Evolutionary conservation across 2,329 filamentous ascomycete species (phyloP).

Genomic region (Trichoderma gracile): DNA sequence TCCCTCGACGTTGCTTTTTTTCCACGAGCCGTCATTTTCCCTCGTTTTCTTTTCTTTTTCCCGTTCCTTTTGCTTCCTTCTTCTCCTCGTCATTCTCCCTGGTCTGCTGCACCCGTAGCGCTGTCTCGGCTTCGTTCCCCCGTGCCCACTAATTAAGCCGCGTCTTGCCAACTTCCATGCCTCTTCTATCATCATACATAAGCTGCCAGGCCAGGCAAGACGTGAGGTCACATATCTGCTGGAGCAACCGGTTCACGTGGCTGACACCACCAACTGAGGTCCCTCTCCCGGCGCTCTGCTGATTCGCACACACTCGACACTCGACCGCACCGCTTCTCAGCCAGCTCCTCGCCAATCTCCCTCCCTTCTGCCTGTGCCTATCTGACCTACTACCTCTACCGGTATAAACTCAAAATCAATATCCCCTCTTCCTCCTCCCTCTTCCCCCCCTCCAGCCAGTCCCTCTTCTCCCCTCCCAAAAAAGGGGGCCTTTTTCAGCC

Average conservation of each 20-base stretch:
- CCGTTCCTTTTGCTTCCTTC: not conserved
- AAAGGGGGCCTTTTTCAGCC: no score
- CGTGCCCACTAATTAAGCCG: conserved; percentile 19
- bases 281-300: no score
- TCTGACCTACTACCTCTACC: not conserved
- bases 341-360: not conserved
- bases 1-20: no score
- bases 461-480: no score
- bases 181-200: not conserved
- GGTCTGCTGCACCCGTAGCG: not conserved
- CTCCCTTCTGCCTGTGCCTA: not conserved
- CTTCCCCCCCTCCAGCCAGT: no score
- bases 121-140: conserved; percentile 24
- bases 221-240: not conserved
- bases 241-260: conserved; percentile 21
- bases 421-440: no score
- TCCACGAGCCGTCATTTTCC: not conserved
- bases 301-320: no score
- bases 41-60: not conserved
- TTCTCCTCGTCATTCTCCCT: not conserved
- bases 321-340: not conserved
- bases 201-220: not conserved
- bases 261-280: conserved; percentile 9
- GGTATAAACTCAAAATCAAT: no score
- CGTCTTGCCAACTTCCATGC: conserved; percentile 2